These are phyloP conservation scores for Leptographium radiaticola DNA, from an alignment of 2,329 filamentous ascomycete species.

Conservation along the genomic window DNA sequence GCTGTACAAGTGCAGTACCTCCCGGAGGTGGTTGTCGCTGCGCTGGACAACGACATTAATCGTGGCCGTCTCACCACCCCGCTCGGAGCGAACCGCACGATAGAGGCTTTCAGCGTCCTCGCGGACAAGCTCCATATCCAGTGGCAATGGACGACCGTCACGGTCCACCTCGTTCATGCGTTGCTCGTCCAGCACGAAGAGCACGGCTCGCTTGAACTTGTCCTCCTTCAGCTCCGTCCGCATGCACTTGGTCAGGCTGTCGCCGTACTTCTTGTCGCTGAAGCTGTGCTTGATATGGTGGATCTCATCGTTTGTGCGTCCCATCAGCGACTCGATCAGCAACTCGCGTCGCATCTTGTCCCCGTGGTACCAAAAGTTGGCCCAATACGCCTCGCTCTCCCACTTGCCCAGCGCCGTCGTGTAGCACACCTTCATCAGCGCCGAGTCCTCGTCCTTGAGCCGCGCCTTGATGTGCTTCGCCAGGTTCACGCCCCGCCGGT, in stretches of 20 bases:
- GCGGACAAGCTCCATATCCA: slow-evolving; percentile 48
- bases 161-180: slow-evolving; percentile 71
- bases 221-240: slow-evolving; percentile 85
- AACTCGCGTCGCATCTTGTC: slow-evolving; percentile 76
- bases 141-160: slow-evolving; percentile 40
- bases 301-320: slow-evolving; percentile 78
- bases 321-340: slow-evolving; percentile 87
- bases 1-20: slow-evolving; percentile 69
- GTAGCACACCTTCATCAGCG: slow-evolving; percentile 84
- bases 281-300: slow-evolving; percentile 77
- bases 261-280: slow-evolving; percentile 79
- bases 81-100: slow-evolving; percentile 53
- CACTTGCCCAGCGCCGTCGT: slow-evolving; percentile 78
- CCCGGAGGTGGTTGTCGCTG: slow-evolving; percentile 69
- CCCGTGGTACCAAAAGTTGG: slow-evolving; percentile 93
- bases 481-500: slow-evolving; percentile 68
- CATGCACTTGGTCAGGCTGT: slow-evolving; percentile 75
- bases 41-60: slow-evolving; percentile 69
- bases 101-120: slow-evolving; percentile 63
- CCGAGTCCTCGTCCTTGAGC: slow-evolving; percentile 59
- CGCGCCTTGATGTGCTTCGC: slow-evolving; percentile 71
- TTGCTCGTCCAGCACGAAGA: slow-evolving; percentile 70
- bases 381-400: slow-evolving; percentile 95
- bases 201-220: slow-evolving; percentile 83
- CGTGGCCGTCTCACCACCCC: slow-evolving; percentile 80